Evolutionary conservation across 2,329 filamentous ascomycete species (phyloP), one percentile per base, ranked within the genome.

Genomic region (Cercospora sp.): DNA sequence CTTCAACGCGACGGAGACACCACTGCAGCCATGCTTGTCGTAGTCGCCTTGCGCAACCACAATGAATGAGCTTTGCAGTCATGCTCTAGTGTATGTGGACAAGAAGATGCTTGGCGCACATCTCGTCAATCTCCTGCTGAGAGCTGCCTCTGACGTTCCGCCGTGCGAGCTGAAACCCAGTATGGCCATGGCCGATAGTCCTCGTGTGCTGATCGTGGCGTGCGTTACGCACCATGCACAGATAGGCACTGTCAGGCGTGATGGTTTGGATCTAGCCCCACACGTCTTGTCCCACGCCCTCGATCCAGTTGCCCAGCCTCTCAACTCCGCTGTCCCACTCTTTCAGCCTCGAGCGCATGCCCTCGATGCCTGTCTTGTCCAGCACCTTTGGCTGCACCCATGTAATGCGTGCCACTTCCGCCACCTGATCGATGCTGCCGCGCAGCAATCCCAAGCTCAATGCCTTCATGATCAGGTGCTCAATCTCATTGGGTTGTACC

Each of bases 391-490:
- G 95, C 83, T 99, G 95, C 67, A 99, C 95, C 95, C 95, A 99
- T 76, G 94, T 94, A 81, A 99, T 97, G 78, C 94, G 89, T 53
- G 95, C 95, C 73, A 98, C 89, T 81, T 94, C 90, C 59, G 93
- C 93, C 33, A 99, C 95, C 83, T 99, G 94, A 80, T 99, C 95
- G 75, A 99, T 98, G 66, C 91, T 95, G 57, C 95, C 95, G 73
- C 91, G 88, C 73, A 99, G 83, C 74, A 99, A 84, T 0, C 95
- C 95, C 74, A 99, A 82, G 77, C 94, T 97, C 75, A 99, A 82
- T n/a, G 95, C 95, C 85, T 97, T 98, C 95, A 99, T 99, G 76
- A 99, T 91, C 72, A 99, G 83, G 80, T 98, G 94, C 85, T 99
- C 95, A 74, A 99, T 98, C 83, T 98, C 93, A 76, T 95, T 89